Evolutionary conservation across 371 early-diverging fungal species (phyloP), one percentile per base, ranked within the genome.

Genomic region (Circinella umbellata): DNA sequence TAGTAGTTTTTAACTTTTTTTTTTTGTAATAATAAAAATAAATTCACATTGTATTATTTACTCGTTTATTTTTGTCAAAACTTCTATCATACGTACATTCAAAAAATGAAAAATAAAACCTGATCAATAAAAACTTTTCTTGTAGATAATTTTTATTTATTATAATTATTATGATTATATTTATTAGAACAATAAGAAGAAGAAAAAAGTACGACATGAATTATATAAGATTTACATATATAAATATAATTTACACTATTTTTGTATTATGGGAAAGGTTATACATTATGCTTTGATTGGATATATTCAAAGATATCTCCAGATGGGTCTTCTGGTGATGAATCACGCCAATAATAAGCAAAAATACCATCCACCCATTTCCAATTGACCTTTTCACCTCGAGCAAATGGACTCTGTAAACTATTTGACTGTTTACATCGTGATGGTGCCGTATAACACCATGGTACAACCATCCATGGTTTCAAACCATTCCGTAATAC

Each of bases 391-490:
- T 53, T 15, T 34, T 15, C 34, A 8, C 67, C 38, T 9, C 48
- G 42, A 37, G 64, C 36, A 51, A 70, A 70, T 3, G 70, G 69
- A 18, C 69, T 69, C 14, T 61, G 65, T 13, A 75, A 27, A 5
- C 79, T 69, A 55, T 74, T 74, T 14, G 70, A 68, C 11, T 67
- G 54, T 27, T 67, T 71, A 27, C 79, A 78, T 27, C 70, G 68
- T 35, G 83, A 81, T 0, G 85, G 80, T 54, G 83, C 82, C 6
- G 77, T 78, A 62, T 76, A 81, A 63, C 85, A 85, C 85, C 85
- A 85, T 15, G 85, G 85, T n/a, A 85, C 27, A 3, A 79, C 55
- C 3, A 76, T 67, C 79, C 83, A 85, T 6, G 82, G 76, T 61
- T 71, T 60, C n/a, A 73, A 61, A 8, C 71, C 69, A 61, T 79